phyloP scores from a whole-genome alignment of 2,329 filamentous ascomycete species.

The Aspergillus piperis region DNA sequence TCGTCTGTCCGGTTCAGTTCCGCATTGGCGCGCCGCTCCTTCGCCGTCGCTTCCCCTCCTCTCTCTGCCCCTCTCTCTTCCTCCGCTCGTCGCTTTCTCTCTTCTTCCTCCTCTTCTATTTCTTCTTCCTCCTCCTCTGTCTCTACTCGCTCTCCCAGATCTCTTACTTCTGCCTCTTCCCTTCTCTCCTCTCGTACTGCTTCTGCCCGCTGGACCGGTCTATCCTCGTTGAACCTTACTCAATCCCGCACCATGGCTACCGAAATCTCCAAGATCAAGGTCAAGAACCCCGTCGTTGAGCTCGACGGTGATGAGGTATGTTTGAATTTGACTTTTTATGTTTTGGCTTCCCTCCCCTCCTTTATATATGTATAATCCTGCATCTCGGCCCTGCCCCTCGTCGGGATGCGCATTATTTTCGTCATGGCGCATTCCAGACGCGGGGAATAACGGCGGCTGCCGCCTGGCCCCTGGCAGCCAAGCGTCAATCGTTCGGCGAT shows the following conservation, averaged over 20 bases:
- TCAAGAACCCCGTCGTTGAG: constrained; percentile 98
- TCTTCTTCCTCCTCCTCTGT: constrained; percentile 30
- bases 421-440: constrained; percentile 26
- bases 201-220: constrained; percentile 35
- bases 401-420: constrained; percentile 30
- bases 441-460: constrained; percentile 37
- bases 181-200: constrained; percentile 23
- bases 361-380: constrained; percentile 14
- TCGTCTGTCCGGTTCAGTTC: constrained; percentile 42
- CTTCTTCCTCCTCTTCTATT: constrained; percentile 28
- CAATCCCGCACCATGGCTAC: constrained; percentile 51
- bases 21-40: constrained; percentile 40
- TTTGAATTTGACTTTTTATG: neutral
- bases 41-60: constrained; percentile 34
- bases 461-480: constrained; percentile 17
- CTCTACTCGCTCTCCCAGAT: constrained; percentile 29
- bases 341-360: constrained; percentile 4
- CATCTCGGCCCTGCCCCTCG: constrained; percentile 13
- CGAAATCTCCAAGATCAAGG: constrained; percentile 83
- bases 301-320: constrained; percentile 75
- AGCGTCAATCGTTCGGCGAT: constrained; percentile 28
- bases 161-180: constrained; percentile 27
- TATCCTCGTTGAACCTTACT: constrained; percentile 29
- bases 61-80: constrained; percentile 27
- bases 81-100: constrained; percentile 24